Base-by-base conservation (phyloP, 257 asterid species). In the Solanum ossicruentum region DNA sequence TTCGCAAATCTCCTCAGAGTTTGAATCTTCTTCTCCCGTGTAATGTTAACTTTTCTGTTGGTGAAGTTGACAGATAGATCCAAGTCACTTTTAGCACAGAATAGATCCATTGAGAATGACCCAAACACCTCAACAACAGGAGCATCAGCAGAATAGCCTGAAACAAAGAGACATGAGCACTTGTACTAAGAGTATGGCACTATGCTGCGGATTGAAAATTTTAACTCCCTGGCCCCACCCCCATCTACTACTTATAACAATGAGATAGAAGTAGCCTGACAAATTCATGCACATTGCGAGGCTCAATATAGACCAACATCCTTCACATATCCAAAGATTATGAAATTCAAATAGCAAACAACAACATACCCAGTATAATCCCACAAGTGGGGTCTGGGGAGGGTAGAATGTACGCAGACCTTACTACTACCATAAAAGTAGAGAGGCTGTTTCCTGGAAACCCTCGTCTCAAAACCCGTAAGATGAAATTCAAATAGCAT, bases 71-170 rank as follows among this genome's bases (percentile, higher is more conserved):
- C 91, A 57, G 99, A 96, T 77, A 96, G 91, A 87, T 96, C 99
- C 47, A 96, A 88, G 89, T 96, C 99, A 70, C 99, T 96, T 78
- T 90, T 88, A 43, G 86, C 84, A 86, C 90, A 92, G 83, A 96
- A 96, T 75, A 96, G 92, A 89, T 96, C 98, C 99, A 96, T 96
- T 12, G 92, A 92, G 82, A 93, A 94, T 56, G 99, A 96, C 83
- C 98, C 99, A 85, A 94, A 96, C 87, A 91, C 99, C 92, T 89
- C 97, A 86, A 96, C 92, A 20, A 86, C 88, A 20, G 98, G 99
- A 86, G 86, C 84, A 43, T 92, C 89, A 61, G 84, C 87, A 47
- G 96, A 89, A 73, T 87, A 65, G 60, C 91, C 98, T 96, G 94
- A 81, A 88, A 86, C 73, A 78, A 80, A 56, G n/a, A 78, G 75